Percentiles rank a stretch among this genome's conserved stretches.
Evolutionary conservation across 2,329 filamentous ascomycete species (phyloP).

Genomic region (Lithohypha guttulata): DNA sequence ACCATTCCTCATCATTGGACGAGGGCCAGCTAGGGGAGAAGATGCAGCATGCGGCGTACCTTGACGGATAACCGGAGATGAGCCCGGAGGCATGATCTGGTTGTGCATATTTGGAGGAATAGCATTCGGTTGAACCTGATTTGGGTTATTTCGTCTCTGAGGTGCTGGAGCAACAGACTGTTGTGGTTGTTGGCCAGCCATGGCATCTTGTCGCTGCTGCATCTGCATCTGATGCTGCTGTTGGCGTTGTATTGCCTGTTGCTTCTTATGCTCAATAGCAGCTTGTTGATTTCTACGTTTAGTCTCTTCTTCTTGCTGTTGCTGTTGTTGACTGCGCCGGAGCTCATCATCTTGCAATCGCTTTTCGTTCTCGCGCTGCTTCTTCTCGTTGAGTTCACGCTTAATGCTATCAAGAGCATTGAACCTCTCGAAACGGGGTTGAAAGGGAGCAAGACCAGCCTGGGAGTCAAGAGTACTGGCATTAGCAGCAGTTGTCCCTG

Average conservation of each 20-base stretch:
- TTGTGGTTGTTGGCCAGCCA: conserved; percentile 12
- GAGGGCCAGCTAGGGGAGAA: conserved; percentile 32
- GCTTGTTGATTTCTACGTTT: conserved; percentile 28
- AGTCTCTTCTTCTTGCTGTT: conserved; percentile 39
- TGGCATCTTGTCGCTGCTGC: conserved; percentile 18
- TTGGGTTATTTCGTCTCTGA: conserved; percentile 28
- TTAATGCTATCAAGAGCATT: conserved; percentile 83
- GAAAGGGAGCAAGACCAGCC: conserved; percentile 61
- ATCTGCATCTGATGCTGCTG: conserved; percentile 30
- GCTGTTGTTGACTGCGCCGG: conserved; percentile 38
- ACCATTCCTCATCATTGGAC: conserved; percentile 34
- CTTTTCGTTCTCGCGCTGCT: conserved; percentile 37
- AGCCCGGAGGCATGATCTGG: conserved; percentile 30
- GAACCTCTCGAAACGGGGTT: conserved; percentile 79
- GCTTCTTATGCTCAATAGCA: conserved; percentile 22
- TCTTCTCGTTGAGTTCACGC: conserved; percentile 61
- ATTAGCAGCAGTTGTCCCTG: conserved; percentile 42
- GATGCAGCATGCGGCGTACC: conserved; percentile 36
- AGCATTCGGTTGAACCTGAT: conserved; percentile 32
- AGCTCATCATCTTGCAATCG: conserved; percentile 40
- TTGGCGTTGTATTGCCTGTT: conserved; percentile 24
- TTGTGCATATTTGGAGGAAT: conserved; percentile 33
- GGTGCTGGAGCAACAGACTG: conserved; percentile 26
- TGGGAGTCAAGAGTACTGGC: conserved; percentile 64
- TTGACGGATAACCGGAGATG: conserved; percentile 38